These are phyloP conservation scores for Chlorella sp. DNA, from an alignment of 139 green algal genomes.

Conservation along the genomic window DNA sequence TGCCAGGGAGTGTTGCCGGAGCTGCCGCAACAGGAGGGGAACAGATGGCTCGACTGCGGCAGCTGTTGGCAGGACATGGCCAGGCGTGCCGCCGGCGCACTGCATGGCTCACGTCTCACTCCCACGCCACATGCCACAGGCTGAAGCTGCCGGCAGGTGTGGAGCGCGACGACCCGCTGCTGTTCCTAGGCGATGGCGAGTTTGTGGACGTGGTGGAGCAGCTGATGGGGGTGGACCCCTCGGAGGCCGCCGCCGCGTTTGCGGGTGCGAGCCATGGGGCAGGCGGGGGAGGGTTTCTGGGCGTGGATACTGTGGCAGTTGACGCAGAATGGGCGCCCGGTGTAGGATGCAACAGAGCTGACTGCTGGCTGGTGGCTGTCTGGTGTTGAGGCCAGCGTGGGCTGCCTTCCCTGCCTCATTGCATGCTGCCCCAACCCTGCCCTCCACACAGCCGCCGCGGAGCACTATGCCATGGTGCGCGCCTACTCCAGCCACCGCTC, in stretches of 20 bases:
- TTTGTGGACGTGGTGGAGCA: conserved; percentile 57
- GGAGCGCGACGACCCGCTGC: conserved; percentile 42
- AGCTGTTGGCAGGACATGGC: too few relatives aligned
- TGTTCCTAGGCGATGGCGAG: conserved; percentile 40
- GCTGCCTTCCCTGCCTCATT: neutral
- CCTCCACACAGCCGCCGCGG: neutral
- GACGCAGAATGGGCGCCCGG: neutral
- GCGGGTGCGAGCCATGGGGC: neutral
- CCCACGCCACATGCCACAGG: neutral
- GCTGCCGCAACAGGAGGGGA: too few relatives aligned
- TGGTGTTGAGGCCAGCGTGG: neutral
- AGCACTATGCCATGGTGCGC: conserved; percentile 23
- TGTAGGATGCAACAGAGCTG: neutral
- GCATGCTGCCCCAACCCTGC: neutral
- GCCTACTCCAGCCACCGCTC: conserved; percentile 10
- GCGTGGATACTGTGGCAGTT: neutral
- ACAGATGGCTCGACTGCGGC: too few relatives aligned
- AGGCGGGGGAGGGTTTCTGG: too few relatives aligned
- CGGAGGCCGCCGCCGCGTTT: neutral
- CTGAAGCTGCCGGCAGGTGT: conserved; percentile 42
- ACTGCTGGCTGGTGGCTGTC: neutral
- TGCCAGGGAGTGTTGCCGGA: too few relatives aligned
- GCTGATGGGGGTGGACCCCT: conserved; percentile 39
- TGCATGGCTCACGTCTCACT: too few relatives aligned
- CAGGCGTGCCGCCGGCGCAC: too few relatives aligned